Percentiles rank a stretch among this genome's conserved stretches.
These are phyloP conservation scores for Silybum marianum DNA, from an alignment of 129 eudicot species.

Conservation along the genomic window DNA sequence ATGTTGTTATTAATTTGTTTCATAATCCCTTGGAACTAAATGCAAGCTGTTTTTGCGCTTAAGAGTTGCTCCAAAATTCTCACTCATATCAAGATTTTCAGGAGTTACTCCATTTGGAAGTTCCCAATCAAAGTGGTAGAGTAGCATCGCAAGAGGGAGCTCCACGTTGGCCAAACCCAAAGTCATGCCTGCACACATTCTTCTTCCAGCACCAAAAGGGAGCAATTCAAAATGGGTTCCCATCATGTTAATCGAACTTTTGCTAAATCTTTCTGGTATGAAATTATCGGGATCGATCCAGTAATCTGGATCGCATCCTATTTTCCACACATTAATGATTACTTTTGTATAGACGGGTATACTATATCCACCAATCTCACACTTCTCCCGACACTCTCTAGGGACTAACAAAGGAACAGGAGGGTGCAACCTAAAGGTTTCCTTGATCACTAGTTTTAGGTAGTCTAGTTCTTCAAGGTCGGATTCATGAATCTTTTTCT, in stretches of 20 bases:
- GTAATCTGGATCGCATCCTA: conserved; percentile 28
- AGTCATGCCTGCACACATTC: conserved; percentile 10
- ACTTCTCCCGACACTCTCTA: conserved; percentile 26
- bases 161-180: conserved; percentile 23
- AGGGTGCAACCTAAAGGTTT: conserved; percentile 34
- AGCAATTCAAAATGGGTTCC: conserved; percentile 21
- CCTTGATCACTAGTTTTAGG: conserved; percentile 31
- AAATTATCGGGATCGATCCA: conserved; percentile 30
- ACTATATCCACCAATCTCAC: conserved; percentile 28
- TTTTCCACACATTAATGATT: conserved; percentile 27
- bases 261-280: conserved; percentile 30
- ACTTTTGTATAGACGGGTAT: conserved; percentile 29
- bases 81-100: conserved; percentile 12
- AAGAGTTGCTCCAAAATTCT: conserved; percentile 22
- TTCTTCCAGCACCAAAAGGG: conserved; percentile 36
- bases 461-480: conserved; percentile 9
- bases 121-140: conserved; percentile 37
- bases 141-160: conserved; percentile 26
- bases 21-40: background rate
- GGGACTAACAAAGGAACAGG: conserved; percentile 30
- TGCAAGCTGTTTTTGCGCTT: conserved; percentile 5
- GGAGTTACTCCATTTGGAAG: conserved; percentile 2
- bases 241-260: background rate
- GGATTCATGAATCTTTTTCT: background rate
- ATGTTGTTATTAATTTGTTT: background rate